A percentile compares a stretch with the other conserved stretches of the same genome.
Evolutionary conservation across 2,329 filamentous ascomycete species (phyloP).

Genomic region (Diaporthe helianthi): DNA sequence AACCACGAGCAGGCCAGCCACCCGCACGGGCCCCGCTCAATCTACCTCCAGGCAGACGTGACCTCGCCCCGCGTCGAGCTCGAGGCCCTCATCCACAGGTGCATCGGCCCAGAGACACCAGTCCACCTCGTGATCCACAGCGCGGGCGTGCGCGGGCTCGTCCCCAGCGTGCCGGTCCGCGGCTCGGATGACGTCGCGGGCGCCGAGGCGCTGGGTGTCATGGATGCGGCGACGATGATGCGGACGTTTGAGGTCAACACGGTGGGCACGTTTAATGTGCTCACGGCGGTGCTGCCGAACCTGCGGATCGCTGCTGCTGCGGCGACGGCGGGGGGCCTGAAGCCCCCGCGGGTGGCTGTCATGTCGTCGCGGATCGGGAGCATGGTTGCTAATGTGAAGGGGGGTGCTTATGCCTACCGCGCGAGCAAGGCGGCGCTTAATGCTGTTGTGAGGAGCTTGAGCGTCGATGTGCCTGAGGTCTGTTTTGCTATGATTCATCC

Average conservation of each 20-base stretch:
- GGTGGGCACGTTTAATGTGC: slow-evolving; percentile 27
- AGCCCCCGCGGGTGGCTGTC: slow-evolving; percentile 20
- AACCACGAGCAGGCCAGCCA: background rate
- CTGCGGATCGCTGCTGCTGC: slow-evolving; percentile 6
- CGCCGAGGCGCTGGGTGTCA: slow-evolving; percentile 29
- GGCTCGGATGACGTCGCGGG: slow-evolving; percentile 24
- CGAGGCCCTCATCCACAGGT: background rate
- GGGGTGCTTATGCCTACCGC: slow-evolving; percentile 33
- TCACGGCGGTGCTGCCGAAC: slow-evolving; percentile 27
- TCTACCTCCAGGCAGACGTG: slow-evolving; percentile 25
- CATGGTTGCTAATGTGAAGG: slow-evolving; percentile 13
- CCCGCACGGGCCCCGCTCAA: background rate
- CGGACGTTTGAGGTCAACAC: slow-evolving; percentile 31
- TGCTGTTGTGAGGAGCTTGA: slow-evolving; percentile 30
- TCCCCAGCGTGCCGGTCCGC: slow-evolving; percentile 3
- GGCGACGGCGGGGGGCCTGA: no score
- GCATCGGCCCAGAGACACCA: slow-evolving; percentile 8
- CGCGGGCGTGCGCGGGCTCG: slow-evolving; percentile 32
- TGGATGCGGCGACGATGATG: slow-evolving; percentile 29
- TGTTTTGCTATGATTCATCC: slow-evolving; percentile 30
- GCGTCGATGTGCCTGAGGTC: slow-evolving; percentile 29
- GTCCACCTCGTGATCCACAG: slow-evolving; percentile 31
- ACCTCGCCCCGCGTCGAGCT: slow-evolving; percentile 17
- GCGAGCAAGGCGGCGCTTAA: slow-evolving; percentile 33
- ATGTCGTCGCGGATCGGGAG: slow-evolving; percentile 30